Base-by-base conservation (phyloP, 2,329 filamentous ascomycete genomes). In the Rhynchosporium agropyri region DNA sequence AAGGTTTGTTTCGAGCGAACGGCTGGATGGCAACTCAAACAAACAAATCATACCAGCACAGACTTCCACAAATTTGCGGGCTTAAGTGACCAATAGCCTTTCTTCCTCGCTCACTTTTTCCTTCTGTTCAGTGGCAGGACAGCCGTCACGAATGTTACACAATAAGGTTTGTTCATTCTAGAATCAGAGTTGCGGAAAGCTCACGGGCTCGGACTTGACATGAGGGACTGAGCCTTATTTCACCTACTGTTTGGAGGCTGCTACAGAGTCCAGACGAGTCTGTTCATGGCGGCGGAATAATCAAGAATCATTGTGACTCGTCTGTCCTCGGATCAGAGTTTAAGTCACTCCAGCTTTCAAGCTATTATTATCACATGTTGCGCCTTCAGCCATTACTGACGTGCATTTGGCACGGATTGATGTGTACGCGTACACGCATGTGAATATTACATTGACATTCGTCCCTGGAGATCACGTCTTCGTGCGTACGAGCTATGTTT, bases 41-140 rank as follows among this genome's bases (percentile, higher is more conserved):
- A 53, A 53, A 54, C n/a, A 33, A 38, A 28, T 36, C 36, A 33
- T 54, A 40, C 51, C 51, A 54, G 51, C 51, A 54, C 51, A 40
- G 51, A 54, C 51, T n/a, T 42, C 31, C 28, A 50, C 29, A 5
- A 36, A 36, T 36, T 36, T 10, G 9, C 33, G 33, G 6, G 33
- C 33, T 10, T 6, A 6, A 13, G 4, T 12, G 31, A 31, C 10
- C 48, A 33, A 36, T 31, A 50, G 48, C 29, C 29, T 31, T 36
- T 5, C 33, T 36, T 10, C 9, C 6, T 36, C 9, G 29, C 33
- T 33, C 13, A 12, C 29, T 28, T n/a, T 33, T 36, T n/a, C 8
- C 10, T 29, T 9, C 33, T 54, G 8, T 40, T 10, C 40, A 54
- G 36, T 33, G 51, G 33, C 51, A 33, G 33, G 20, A 40, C 33